Evolutionary conservation across 106 monocot species (phyloP), one percentile per base, ranked within the genome.

Genomic region (Triglochin maritima): DNA sequence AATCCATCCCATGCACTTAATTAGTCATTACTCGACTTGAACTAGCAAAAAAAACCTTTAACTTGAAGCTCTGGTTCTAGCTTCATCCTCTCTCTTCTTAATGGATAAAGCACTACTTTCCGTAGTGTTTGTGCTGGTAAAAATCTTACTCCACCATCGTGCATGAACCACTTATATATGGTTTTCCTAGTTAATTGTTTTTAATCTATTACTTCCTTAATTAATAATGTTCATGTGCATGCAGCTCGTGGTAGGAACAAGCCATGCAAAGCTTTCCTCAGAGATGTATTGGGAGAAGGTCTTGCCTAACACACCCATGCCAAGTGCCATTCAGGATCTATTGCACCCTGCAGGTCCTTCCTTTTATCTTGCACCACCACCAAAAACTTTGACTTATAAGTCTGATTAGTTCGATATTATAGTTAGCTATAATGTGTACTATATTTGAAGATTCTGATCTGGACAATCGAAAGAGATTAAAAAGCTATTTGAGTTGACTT

Each of bases 251-350:
- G 79, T 58, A n/a, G 71, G 5, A 48, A 7, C 71, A 29, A 61
- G 50, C 42, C 53, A 66, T 60, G 80, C 65, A 62, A 62, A 17
- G 10, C 7, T 69, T 12, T 59, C 58, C 5, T 70, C 52, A 3
- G 45, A 75, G 43, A 46, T 74, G 4, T 80, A 80, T 74, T 80
- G 79, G 79, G 62, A 74, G 56, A 70, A 46, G 43, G 70, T 52
- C 12, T 46, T 80, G 68, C 77, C 77, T 12, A 42, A 71, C 64
- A 65, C 70, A 5, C 70, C 63, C 41, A 70, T 77, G 62, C 77
- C 77, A 41, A 29, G 7, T 44, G 70, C 77, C 5, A 50, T 77
- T 46, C 61, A 62, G 7, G 62, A 55, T 17, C 69, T 76, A 6
- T 45, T 69, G 53, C 46, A 9, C 7, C 59, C 63, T 43, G 79